Percentiles rank a stretch among this genome's conserved stretches.
These are phyloP conservation scores for Cyclanthera cordifolia DNA, from an alignment of 306 rosid genomes.

Conservation along the genomic window DNA sequence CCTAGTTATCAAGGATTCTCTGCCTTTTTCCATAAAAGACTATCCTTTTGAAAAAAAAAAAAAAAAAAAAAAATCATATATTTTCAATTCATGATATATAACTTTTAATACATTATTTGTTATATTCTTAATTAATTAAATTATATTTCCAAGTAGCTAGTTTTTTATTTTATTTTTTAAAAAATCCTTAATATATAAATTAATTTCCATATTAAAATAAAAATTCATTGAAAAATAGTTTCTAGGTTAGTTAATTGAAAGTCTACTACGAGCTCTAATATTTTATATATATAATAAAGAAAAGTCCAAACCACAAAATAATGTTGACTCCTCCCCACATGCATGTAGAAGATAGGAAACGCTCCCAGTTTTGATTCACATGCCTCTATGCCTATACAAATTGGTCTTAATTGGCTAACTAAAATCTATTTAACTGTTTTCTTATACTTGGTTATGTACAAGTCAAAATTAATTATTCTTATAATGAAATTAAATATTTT, in stretches of 20 bases:
- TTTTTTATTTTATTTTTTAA: too few species aligned
- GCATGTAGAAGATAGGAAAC: conserved; percentile 2
- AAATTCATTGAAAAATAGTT: neutral
- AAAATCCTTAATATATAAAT: too few species aligned
- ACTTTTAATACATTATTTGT: neutral
- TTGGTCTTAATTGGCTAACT: neutral
- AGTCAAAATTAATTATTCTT: neutral
- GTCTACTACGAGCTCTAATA: neutral
- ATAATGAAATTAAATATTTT: neutral
- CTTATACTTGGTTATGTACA: neutral
- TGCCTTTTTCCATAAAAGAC: neutral
- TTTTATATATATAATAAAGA: too few species aligned
- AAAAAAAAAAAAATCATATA: too few species aligned
- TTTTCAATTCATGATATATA: too few species aligned
- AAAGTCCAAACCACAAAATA: neutral
- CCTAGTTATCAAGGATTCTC: neutral
- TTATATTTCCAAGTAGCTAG: too few species aligned
- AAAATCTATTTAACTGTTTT: neutral
- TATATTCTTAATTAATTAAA: too few species aligned
- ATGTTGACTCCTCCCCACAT: conserved; percentile 8
- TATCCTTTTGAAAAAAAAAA: too few species aligned
- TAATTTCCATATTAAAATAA: neutral
- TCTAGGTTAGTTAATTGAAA: too few species aligned
- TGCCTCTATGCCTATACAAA: neutral
- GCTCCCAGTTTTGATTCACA: conserved; percentile 8